Percentiles rank a stretch among this genome's conserved stretches.
These are phyloP conservation scores for Rhynchosporium agropyri DNA, from an alignment of 2,329 filamentous ascomycete genomes.

Conservation along the genomic window DNA sequence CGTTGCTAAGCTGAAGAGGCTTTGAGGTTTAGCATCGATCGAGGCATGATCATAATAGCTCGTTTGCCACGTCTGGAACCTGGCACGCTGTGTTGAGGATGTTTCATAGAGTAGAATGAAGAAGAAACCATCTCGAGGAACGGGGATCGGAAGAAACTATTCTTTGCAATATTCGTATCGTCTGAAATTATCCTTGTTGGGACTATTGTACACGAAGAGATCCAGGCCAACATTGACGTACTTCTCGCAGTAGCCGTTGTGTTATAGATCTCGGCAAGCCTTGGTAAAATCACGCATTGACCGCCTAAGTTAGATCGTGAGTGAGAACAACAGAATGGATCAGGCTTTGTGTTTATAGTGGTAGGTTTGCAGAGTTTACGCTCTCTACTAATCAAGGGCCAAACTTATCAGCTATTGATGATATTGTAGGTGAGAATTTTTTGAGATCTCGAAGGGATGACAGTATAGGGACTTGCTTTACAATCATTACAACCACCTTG, in stretches of 20 bases:
- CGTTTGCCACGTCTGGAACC: background rate
- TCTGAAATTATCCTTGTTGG: background rate
- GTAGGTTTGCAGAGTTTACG: constrained; percentile 8
- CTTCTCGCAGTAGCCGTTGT: constrained; percentile 3
- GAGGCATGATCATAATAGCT: constrained; percentile 8
- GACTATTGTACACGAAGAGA: background rate
- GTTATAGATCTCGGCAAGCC: background rate
- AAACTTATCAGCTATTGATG: background rate
- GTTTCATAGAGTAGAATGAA: background rate
- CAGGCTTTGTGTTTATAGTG: background rate
- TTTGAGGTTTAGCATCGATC: background rate
- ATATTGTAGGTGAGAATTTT: constrained; percentile 2
- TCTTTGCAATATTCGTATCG: background rate
- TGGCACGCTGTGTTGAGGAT: constrained; percentile 1
- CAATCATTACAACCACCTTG: constrained; percentile 3
- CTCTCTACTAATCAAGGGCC: constrained; percentile 6
- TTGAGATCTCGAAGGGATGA: constrained; percentile 3
- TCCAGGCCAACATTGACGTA: background rate
- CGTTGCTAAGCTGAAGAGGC: background rate
- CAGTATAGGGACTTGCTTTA: background rate
- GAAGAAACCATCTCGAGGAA: background rate
- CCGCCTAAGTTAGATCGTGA: background rate
- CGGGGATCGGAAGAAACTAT: constrained; percentile 2
- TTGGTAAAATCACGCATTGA: background rate
- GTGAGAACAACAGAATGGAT: constrained; percentile 5